Evolutionary conservation across 352 stramenopile species (phyloP).

Genomic region (Pythium diclinum): DNA sequence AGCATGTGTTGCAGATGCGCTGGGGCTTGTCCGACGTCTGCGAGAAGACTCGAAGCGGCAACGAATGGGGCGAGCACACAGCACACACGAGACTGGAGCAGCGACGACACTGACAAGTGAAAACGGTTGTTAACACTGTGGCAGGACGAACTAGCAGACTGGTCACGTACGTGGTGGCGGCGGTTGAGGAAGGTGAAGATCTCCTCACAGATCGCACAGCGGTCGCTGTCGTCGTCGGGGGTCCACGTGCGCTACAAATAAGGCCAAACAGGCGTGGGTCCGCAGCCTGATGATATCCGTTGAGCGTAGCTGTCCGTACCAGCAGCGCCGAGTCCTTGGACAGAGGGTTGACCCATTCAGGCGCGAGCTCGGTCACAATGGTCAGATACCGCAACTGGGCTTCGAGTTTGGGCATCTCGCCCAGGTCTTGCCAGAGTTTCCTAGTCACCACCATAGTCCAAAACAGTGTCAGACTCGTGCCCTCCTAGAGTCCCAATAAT

Average conservation of each 20-base stretch:
- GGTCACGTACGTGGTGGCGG: slow-evolving; percentile 52
- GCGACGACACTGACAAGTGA: slow-evolving; percentile 42
- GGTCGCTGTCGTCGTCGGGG: slow-evolving; percentile 52
- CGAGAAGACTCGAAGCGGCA: slow-evolving; percentile 54
- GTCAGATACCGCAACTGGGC: slow-evolving; percentile 54
- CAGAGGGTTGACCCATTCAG: slow-evolving; percentile 50
- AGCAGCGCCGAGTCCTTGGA: slow-evolving; percentile 53
- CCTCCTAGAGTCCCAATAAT: background rate
- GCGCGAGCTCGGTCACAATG: slow-evolving; percentile 50
- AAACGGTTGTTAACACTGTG: background rate
- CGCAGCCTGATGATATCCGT: background rate
- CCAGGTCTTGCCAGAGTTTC: slow-evolving; percentile 61
- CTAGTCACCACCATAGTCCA: slow-evolving; percentile 18
- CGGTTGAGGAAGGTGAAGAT: slow-evolving; percentile 71
- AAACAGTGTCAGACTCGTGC: background rate
- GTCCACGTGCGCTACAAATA: slow-evolving; percentile 58
- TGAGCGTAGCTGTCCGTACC: slow-evolving; percentile 20
- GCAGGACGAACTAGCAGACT: background rate
- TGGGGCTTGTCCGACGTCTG: slow-evolving; percentile 37
- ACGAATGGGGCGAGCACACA: slow-evolving; percentile 50
- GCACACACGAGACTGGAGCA: slow-evolving; percentile 64
- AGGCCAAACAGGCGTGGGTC: background rate
- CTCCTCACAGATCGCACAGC: slow-evolving; percentile 55
- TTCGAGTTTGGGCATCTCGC: slow-evolving; percentile 41
- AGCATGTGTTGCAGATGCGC: slow-evolving; percentile 49